phyloP scores from a whole-genome alignment of 2,329 filamentous ascomycete species.

The Akanthomyces lecanii region DNA sequence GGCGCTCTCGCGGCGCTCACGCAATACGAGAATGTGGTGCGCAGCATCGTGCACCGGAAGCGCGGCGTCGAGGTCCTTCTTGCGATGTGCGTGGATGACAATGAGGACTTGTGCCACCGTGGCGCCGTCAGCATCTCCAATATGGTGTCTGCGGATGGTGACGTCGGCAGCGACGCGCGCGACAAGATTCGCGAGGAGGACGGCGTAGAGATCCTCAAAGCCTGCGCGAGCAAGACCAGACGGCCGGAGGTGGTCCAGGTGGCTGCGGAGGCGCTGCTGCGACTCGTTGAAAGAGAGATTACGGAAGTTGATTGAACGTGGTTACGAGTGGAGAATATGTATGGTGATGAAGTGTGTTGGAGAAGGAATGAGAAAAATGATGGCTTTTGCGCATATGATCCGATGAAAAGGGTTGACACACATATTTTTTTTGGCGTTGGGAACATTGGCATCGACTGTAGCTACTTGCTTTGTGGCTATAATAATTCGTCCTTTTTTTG shows the following conservation, averaged over 20 bases:
- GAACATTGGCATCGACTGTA: constrained; percentile 1
- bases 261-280: constrained; percentile 69
- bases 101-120: constrained; percentile 63
- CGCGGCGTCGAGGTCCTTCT: constrained; percentile 75
- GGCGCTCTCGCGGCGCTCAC: constrained; percentile 85
- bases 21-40: constrained; percentile 69
- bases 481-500: background rate
- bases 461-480: background rate
- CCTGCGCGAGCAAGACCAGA: constrained; percentile 63
- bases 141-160: constrained; percentile 62
- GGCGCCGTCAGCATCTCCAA: constrained; percentile 75
- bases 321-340: background rate
- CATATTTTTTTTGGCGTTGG: background rate
- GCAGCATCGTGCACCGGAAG: constrained; percentile 64
- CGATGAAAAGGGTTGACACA: background rate
- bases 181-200: constrained; percentile 57
- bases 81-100: constrained; percentile 70
- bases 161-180: constrained; percentile 57
- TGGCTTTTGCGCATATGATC: constrained; percentile 1
- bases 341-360: background rate
- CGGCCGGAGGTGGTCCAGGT: constrained; percentile 66
- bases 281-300: constrained; percentile 46
- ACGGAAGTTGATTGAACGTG: constrained; percentile 16
- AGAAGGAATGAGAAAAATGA: background rate
- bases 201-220: constrained; percentile 65